Evolutionary conservation across 2,329 filamentous ascomycete genomes (phyloP), one percentile per base, ranked within the genome.

Genomic region (Clonostachys sp.): DNA sequence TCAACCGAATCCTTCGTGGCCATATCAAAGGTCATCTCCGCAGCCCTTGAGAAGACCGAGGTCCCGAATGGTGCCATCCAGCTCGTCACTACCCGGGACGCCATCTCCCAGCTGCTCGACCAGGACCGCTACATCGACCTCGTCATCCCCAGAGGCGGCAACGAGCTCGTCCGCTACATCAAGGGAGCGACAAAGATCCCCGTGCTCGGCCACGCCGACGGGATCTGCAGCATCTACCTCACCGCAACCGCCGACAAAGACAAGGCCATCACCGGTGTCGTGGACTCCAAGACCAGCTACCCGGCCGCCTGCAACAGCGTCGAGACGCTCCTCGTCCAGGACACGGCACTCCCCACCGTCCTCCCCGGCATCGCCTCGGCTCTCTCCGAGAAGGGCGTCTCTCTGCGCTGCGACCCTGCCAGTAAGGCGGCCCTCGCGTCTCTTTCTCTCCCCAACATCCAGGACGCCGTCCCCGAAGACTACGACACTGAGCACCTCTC

Each of bases 201-300:
- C 2, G 94, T 99, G 2, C 82, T 99, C 20, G 94, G 94, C 52
- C 94, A 99, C 64, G 94, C 94, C 20, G 94, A 99, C 64, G 94
- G 94, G 35, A 78, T 97, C 49, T 99, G 94, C 71, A 81, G 84
- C 52, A 83, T 90, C 52, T 99, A 94, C 67, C 77, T 99, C 45
- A 87, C 94, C 58, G 74, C 77, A 12, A 88, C 90, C 49, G 91
- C 89, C 43, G 86, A 95, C 57, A 68, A 75, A 38, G 71, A 77
- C 41, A 85, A 89, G 69, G 89, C 90, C 12, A 78, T 80, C 17
- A 81, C 82, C 51, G 86, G 96, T 47, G 74, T 97, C 43, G 75
- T 96, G 47, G 94, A 99, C 69, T 87, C 92, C 42, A 99, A 99
- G 71, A 91, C 88, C 24, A 88, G 86, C 66, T 99, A 99, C 62